Evolutionary conservation across 2,329 filamentous ascomycete genomes (phyloP).

Genomic region (Alternaria atra): DNA sequence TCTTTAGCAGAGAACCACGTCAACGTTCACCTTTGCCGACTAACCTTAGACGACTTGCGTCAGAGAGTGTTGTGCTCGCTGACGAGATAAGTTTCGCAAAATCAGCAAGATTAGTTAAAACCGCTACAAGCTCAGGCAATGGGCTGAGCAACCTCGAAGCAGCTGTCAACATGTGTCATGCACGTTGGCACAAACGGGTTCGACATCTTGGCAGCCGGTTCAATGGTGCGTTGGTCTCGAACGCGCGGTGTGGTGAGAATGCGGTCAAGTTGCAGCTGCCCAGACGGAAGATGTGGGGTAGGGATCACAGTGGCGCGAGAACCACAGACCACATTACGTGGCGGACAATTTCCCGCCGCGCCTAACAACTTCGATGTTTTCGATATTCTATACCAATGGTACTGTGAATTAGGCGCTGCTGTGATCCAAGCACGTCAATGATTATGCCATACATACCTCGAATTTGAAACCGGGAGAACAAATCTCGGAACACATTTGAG

Average conservation of each 20-base stretch:
- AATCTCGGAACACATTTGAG: not conserved
- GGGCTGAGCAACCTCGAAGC: not conserved
- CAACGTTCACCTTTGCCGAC: not conserved
- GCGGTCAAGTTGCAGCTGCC: constrained; percentile 3
- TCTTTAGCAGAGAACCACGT: not conserved
- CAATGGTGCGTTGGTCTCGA: not conserved
- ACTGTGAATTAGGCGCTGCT: no score
- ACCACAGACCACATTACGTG: not conserved
- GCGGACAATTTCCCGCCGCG: not conserved
- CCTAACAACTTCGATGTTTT: not conserved
- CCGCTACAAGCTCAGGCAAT: not conserved
- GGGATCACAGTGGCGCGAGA: not conserved
- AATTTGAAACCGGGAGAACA: not conserved
- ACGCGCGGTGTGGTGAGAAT: constrained; percentile 3
- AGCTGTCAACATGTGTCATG: not conserved
- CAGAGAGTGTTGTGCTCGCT: not conserved
- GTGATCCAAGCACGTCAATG: no score
- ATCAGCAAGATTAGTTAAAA: not conserved
- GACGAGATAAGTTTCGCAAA: not conserved
- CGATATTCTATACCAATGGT: not conserved
- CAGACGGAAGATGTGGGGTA: constrained; percentile 5
- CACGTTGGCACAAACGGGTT: not conserved
- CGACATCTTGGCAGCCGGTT: not conserved
- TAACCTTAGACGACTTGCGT: not conserved
- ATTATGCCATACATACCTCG: no score